Base-by-base conservation (phyloP, 2,329 filamentous ascomycete species). In the Scedosporium minutisporum region DNA sequence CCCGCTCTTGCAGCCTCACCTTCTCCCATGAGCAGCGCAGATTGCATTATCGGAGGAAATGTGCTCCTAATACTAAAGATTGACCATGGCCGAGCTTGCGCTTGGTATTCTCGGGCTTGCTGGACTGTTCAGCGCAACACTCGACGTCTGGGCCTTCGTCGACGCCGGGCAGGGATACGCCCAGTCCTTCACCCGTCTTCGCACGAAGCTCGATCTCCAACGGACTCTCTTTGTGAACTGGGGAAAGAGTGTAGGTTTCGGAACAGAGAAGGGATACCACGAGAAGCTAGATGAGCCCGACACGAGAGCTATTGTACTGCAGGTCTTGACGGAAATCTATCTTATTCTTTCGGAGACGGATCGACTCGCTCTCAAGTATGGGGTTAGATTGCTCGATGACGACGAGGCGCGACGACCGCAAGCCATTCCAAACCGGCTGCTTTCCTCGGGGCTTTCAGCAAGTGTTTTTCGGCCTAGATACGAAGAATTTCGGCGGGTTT, bases 81-180 rank as follows among this genome's bases (percentile, higher is more conserved):
- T 48, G 21, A 29, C 55, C 55, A 58, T 63, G 38, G 44, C 62
- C 6, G 57, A 58, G 16, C 55, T 63, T 29, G 23, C 46, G 27
- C 27, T 61, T 21, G 62, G 62, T 21, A 33, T 60, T 21, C 23
- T 55, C 25, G 62, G 62, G 4, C 1, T 63, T 25, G 41, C 62
- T 1, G 46, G 62, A 57, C 58, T 63, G 1, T 63, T 63, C 62
- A 63, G 59, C n/a, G 42, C 48, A 7, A 38, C 58, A 16, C 48
- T 63, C 2, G 62, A 63, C 16, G 44, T 42, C 27, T 63, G 62
- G 62, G 38, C 59, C 27, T 60, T 63, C 48, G 62, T 63, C 62
- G 62, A 63, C 46, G 62, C 62, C 14, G 62, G 57, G 12, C 58
- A 41, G 27, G 44, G 10, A 9, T 27, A 57, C 18, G 62, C 57